Conservation (phyloP, 306 rosid species). For the Sophora flavescens region DNA sequence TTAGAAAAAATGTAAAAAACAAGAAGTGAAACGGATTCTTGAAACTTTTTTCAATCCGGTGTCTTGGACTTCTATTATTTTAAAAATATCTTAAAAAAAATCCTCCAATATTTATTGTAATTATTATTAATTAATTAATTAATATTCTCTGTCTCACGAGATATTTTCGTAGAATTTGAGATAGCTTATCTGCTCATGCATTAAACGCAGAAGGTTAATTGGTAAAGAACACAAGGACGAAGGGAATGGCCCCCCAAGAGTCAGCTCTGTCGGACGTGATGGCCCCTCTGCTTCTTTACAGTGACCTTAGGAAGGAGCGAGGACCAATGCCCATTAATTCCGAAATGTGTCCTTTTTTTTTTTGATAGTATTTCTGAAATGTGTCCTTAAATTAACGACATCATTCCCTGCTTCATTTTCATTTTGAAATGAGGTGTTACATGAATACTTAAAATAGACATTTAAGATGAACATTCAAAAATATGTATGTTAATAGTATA, state of each 20-base stretch:
- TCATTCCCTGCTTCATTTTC: neutral
- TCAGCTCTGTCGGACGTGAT: neutral
- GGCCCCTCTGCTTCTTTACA: neutral
- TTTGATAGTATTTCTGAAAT: too few species aligned
- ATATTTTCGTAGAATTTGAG: conserved; percentile 17
- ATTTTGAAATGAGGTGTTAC: too few species aligned
- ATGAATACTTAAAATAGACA: too few species aligned
- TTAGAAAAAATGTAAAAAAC: too few species aligned
- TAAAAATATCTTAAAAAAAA: too few species aligned
- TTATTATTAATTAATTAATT: too few species aligned
- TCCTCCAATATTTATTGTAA: too few species aligned
- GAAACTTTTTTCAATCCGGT: too few species aligned
- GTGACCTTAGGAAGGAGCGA: neutral
- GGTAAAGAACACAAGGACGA: neutral
- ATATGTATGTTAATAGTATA: too few species aligned
- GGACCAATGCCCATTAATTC: neutral
- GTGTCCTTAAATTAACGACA: neutral
- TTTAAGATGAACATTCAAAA: too few species aligned
- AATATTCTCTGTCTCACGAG: neutral
- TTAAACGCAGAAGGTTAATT: neutral
- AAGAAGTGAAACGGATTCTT: too few species aligned
- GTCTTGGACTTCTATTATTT: too few species aligned
- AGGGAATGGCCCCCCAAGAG: neutral
- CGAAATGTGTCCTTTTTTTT: neutral
- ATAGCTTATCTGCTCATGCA: neutral